Conservation (phyloP, 441 rosid genomes). For the Erysimum pusillum region DNA sequence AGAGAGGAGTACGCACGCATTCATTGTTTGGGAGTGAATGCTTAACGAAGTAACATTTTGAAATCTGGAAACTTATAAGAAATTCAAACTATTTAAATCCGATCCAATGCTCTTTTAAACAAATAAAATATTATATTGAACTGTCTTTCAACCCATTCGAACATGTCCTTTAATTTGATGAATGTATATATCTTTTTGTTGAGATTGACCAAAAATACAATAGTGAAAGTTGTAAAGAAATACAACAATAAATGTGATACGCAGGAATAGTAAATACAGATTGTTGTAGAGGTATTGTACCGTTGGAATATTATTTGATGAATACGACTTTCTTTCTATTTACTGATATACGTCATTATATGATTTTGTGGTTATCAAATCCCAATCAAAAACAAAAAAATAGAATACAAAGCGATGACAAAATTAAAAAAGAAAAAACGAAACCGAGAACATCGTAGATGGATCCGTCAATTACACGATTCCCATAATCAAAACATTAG, state of each 20-base stretch:
- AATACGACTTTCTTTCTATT: conserved; percentile 4
- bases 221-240: neutral
- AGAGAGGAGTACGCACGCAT: conserved; percentile 14
- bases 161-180: neutral
- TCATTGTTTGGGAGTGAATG: conserved; percentile 31
- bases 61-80: neutral
- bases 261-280: conserved; percentile 1
- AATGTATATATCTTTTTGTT: neutral
- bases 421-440: conserved; percentile 11
- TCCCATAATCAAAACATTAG: conserved; percentile 39
- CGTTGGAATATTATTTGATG: conserved; percentile 20
- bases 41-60: conserved; percentile 23
- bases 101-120: neutral
- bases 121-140: no score
- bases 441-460: conserved; percentile 41
- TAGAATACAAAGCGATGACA: neutral
- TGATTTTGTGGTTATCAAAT: conserved; percentile 24
- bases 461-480: conserved; percentile 62
- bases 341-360: conserved; percentile 12
- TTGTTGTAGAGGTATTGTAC: conserved; percentile 16
- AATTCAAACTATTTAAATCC: conserved; percentile 30
- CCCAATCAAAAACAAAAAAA: conserved; percentile 8
- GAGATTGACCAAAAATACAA: no score
- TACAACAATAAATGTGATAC: neutral
- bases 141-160: no score